Percentiles rank a stretch among this genome's conserved stretches.
Evolutionary conservation across 106 monocot species (phyloP).

Genomic region (Dioscorea zingiberensis): DNA sequence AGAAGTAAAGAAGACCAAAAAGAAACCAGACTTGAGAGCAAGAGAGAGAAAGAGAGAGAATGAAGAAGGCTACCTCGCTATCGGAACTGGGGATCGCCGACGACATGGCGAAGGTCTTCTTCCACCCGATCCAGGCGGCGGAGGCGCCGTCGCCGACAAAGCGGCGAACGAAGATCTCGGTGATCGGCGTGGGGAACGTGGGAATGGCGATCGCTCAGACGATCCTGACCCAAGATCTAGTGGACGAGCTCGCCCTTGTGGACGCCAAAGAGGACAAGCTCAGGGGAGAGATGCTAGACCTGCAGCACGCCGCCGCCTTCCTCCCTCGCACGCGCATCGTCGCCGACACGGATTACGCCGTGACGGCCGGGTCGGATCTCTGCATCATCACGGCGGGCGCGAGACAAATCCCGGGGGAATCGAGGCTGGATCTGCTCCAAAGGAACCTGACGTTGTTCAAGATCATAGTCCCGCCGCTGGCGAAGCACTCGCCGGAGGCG

Average conservation of each 20-base stretch:
- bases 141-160: slow-evolving; percentile 12
- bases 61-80: slow-evolving; percentile 61
- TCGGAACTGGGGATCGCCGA: slow-evolving; percentile 49
- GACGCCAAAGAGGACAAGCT: slow-evolving; percentile 70
- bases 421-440: slow-evolving; percentile 50
- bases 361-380: slow-evolving; percentile 61
- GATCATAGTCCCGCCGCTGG: slow-evolving; percentile 56
- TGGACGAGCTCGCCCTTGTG: slow-evolving; percentile 73
- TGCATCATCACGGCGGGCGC: slow-evolving; percentile 83
- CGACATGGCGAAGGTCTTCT: slow-evolving; percentile 26
- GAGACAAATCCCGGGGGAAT: slow-evolving; percentile 65
- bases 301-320: slow-evolving; percentile 91
- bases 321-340: slow-evolving; percentile 58
- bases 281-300: slow-evolving; percentile 86
- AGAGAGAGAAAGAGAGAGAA: slow-evolving; percentile 10
- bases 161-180: slow-evolving; percentile 58
- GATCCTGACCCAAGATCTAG: slow-evolving; percentile 73
- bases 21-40: neutral
- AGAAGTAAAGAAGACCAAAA: no score
- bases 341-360: slow-evolving; percentile 38
- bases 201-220: slow-evolving; percentile 98
- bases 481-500: slow-evolving; percentile 44
- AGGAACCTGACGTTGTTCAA: slow-evolving; percentile 54
- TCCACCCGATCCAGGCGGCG: slow-evolving; percentile 30
- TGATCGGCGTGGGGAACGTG: slow-evolving; percentile 85